These are phyloP conservation scores for Coemansia sp. DNA, from an alignment of 192 early-diverging fungal genomes.

Conservation along the genomic window DNA sequence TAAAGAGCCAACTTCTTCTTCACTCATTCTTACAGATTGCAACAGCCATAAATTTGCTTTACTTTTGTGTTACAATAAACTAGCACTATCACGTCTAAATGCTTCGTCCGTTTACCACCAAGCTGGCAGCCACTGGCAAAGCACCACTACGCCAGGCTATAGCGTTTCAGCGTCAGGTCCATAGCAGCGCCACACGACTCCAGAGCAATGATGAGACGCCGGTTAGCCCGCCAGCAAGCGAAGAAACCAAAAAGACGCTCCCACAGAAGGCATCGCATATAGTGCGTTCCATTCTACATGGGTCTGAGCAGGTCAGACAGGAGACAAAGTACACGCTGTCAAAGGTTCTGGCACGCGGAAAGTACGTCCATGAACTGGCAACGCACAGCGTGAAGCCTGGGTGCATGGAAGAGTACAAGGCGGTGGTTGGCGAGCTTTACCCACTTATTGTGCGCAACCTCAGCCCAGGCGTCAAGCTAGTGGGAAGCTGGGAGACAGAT, in stretches of 20 bases:
- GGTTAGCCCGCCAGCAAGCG: conserved; percentile 11
- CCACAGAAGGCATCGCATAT: conserved; percentile 59
- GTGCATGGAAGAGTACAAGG: conserved; percentile 79
- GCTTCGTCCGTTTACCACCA: conserved; percentile 9
- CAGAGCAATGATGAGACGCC: conserved; percentile 4
- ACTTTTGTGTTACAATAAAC: background rate
- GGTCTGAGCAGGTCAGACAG: conserved; percentile 63
- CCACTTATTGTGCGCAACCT: conserved; percentile 74
- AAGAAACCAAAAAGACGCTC: conserved; percentile 45
- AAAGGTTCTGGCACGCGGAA: conserved; percentile 77
- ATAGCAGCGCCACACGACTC: background rate
- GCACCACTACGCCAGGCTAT: background rate
- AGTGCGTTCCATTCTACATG: conserved; percentile 71
- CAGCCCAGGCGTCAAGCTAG: conserved; percentile 74
- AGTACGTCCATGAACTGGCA: conserved; percentile 87
- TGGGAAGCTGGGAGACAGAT: conserved; percentile 85
- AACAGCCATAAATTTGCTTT: background rate
- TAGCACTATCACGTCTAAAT: background rate
- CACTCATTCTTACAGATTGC: too few relatives aligned
- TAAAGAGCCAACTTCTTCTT: background rate
- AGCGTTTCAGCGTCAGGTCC: conserved; percentile 6
- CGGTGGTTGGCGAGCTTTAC: conserved; percentile 73
- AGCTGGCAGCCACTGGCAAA: conserved; percentile 2
- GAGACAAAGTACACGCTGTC: conserved; percentile 67
- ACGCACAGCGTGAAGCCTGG: conserved; percentile 86